Evolutionary conservation across 371 early-diverging fungal genomes (phyloP), one percentile per base, ranked within the genome.

Genomic region (Mucor circinelloides): DNA sequence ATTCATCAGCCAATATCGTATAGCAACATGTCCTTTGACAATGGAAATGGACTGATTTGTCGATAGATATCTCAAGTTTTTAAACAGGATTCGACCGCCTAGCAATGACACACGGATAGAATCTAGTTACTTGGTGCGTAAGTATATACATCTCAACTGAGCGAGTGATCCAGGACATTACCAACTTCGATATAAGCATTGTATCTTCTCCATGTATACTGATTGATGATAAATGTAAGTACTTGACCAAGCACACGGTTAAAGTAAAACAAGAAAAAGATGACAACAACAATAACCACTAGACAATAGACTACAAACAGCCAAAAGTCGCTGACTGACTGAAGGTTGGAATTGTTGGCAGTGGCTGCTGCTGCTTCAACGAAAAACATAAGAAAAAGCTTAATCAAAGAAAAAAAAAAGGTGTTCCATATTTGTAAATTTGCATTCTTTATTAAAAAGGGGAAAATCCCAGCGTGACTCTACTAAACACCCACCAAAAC

Each of bases 51-150:
- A 89, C 71, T 91, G 86, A 72, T 94, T 93, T 32, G 84, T 83
- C 12, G 93, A 90, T 36, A 86, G 72, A 73, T 92, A 93, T 36
- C 90, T 85, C 36, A 94, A 71, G 68, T 93, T 92, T 65, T 88
- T 89, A 77, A 95, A 95, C 48, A 93, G 80, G 48, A 95, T 83
- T 67, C 91, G 87, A 27, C 94, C 95, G 10, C 91, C 91, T 13
- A 95, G 73, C 1, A 92, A 81, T 0, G 93, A 88, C 40, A 95
- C 82, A 55, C 90, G 86, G 27, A 95, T 65, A 1, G 94, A 91
- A 50, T 91, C 95, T 95, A 72, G 19, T 36, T 31, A 13, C 12
- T 52, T 60, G 58, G 34, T 34, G 25, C 25, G 23, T 27, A 34
- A n/a, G n/a, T n/a, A n/a, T n/a, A n/a, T n/a, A n/a, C n/a, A n/a